Base-by-base conservation (phyloP, 305 asterid genomes). In the Coffea humblotiana region DNA sequence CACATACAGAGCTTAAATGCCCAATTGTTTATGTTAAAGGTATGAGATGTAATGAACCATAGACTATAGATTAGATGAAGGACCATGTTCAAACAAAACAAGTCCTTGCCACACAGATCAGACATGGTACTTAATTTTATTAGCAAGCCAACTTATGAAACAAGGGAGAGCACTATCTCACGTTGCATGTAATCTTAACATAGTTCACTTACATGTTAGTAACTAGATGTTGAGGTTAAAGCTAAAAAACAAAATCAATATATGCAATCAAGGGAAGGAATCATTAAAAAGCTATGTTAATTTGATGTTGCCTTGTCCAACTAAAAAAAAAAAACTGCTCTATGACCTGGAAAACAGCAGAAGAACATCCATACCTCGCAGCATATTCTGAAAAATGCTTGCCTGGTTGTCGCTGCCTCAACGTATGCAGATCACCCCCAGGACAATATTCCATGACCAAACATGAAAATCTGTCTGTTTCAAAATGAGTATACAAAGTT, bases 381-480 rank as follows among this genome's bases (percentile, higher is more conserved):
- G 99, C 98, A 83, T 96, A 91, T 86, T 96, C 99, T 0, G 98
- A 94, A 83, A 96, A 96, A 85, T 94, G 98, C 79, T 91, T 96
- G 77, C 98, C 99, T 0, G 98, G 98, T 76, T 96, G 98, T 68
- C 97, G 81, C 81, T 96, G 97, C 85, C 99, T 89, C 84, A 96
- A 81, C 15, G 92, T 90, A 86, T 96, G 99, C 82, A 96, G 89
- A 86, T 96, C 98, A 32, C 99, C 99, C 19, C 99, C 99, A 14
- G 99, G 99, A 83, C 99, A 95, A 82, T 91, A 95, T 72, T 95
- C 99, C 99, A 93, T 95, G 40, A 94, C 98, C 90, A 96, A 89
- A 83, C 99, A 96, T 35, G 91, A 88, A 83, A 94, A 96, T 37
- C 99, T 83, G 72, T 96, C 98, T 0, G 98, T 94, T 88, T 96